Base-by-base conservation (phyloP, 225 moss, liverwort and hornwort genomes). In the Neckera pumila region DNA sequence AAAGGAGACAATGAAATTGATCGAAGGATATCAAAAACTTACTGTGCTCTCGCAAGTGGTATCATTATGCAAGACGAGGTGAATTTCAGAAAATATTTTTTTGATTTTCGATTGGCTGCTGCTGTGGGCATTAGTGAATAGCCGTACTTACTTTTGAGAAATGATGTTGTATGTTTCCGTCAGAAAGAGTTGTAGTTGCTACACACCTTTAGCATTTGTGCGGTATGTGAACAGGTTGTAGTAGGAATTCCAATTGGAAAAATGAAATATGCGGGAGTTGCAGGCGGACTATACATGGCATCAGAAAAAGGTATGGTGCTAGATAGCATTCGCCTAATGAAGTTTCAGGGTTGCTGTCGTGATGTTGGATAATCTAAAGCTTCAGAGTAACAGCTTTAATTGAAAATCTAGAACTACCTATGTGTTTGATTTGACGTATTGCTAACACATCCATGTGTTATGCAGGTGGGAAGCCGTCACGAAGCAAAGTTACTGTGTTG, bases 241-340 rank as follows among this genome's bases (percentile, higher is more conserved):
- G 89, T 95, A 58, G 95, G 95, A 49, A 82, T 92, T 83, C 92
- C 96, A 64, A 96, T 98, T 88, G 98, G 94, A 38, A 95, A 91
- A 90, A 90, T 93, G 86, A 91, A 89, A 72, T 98, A 97, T 89
- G 79, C 92, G 83, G 98, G 98, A 81, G 98, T 98, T 89, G 96
- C 95, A 34, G 95, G 97, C 76, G 98, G 98, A 76, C 94, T 98
- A 14, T 95, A 95, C n/a, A 94, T 97, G 98, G 95, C 98, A 84
- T 95, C 90, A 85, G 87, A 94, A 84, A 94, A 91, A 76, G 97
- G 98, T 97, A 74, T 19, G 77, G 40, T 86, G 53, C 80, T 76
- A 66, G 54, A 83, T 38, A 86, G 38, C 38, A 75, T 43, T 75
- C 42, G 64, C 60, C 73, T 28, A 21, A 65, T 64, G 74, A 42